Evolutionary conservation across 306 rosid genomes (phyloP).

Genomic region (Lotus japonicus): DNA sequence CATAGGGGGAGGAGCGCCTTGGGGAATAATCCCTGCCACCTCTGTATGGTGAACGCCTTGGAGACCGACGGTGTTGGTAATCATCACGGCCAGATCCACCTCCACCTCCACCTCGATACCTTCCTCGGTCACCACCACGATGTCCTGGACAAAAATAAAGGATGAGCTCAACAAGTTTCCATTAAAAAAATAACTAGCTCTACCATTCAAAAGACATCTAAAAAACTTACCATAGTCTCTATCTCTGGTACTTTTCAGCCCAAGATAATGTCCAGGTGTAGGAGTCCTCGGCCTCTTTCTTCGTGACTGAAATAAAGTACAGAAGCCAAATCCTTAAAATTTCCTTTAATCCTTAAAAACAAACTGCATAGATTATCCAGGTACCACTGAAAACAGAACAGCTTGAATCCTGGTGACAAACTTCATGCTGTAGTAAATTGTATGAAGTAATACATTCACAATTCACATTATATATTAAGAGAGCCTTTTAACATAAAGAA

Average conservation of each 20-base stretch:
- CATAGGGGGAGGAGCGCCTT: conserved; percentile 62
- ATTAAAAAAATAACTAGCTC: background rate
- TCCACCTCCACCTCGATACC: conserved; percentile 77
- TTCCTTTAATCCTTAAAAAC: background rate
- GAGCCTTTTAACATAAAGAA: background rate
- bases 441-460: background rate
- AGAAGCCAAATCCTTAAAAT: conserved; percentile 23
- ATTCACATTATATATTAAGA: background rate
- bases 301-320: conserved; percentile 75
- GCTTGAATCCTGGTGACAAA: background rate
- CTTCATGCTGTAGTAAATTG: background rate
- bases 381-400: background rate
- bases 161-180: background rate
- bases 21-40: conserved; percentile 80
- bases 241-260: conserved; percentile 82
- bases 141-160: conserved; percentile 25
- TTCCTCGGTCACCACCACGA: conserved; percentile 40
- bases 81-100: conserved; percentile 85
- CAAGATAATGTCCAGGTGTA: conserved; percentile 97
- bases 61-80: conserved; percentile 69
- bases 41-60: conserved; percentile 80
- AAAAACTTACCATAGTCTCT: conserved; percentile 66
- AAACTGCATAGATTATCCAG: conserved; percentile 4
- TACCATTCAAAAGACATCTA: background rate
- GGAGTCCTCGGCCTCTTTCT: conserved; percentile 95